These are phyloP conservation scores for Chaetomium cochliodes DNA, from an alignment of 495 filamentous ascomycete genomes.

Conservation along the genomic window DNA sequence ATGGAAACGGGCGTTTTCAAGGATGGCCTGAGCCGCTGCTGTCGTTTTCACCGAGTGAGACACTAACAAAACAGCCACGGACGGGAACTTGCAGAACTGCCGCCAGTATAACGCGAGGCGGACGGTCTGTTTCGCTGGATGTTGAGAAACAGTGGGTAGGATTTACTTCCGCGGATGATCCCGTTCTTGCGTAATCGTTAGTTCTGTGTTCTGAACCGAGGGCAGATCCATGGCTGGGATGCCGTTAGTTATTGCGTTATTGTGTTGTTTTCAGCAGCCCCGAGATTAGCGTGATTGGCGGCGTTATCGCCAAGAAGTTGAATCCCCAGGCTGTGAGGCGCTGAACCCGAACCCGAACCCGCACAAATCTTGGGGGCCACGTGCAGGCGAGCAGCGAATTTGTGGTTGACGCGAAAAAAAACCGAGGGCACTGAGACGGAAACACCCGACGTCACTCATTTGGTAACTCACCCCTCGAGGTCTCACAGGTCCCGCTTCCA, in stretches of 20 bases:
- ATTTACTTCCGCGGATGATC: neutral
- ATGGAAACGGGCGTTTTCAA: neutral
- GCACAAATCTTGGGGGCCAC: neutral
- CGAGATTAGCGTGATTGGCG: neutral
- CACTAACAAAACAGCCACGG: neutral
- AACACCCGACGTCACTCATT: conserved; percentile 9
- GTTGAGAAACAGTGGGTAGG: neutral
- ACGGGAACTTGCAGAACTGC: neutral
- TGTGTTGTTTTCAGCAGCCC: no score
- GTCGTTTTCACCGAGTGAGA: neutral
- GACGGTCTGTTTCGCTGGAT: neutral
- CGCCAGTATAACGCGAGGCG: neutral
- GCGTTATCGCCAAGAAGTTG: neutral
- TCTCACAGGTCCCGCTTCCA: neutral
- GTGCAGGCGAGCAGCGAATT: neutral
- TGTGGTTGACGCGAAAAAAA: conserved; percentile 10
- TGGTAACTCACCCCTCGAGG: no score
- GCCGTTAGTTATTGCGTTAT: no score
- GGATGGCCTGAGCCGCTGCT: neutral
- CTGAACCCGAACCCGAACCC: neutral
- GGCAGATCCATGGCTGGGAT: neutral
- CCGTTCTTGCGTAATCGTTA: neutral
- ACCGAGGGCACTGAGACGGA: neutral
- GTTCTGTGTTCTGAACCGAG: neutral
- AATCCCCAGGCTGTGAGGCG: no score